Evolutionary conservation across 108 stramenopile genomes (phyloP), one percentile per base, ranked within the genome.

Genomic region (Nitzschia putrida): DNA sequence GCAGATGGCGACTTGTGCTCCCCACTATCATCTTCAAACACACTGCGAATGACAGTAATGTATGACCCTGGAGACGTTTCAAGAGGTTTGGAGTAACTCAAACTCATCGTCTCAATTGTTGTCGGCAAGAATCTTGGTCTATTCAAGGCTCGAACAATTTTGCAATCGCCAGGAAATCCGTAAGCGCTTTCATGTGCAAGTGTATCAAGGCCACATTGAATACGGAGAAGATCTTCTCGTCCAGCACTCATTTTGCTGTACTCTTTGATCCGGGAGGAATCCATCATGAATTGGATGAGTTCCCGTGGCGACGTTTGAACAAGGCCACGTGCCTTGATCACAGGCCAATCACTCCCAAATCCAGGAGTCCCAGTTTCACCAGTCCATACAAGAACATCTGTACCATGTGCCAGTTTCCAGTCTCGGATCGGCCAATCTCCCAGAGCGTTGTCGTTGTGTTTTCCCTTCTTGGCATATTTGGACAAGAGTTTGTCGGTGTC

Each of bases 211-310:
- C 73, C 71, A n/a, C 73, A 45, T 53, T 79, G 76, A 20, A 84
- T 66, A 0, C 72, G n/a, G 52, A 61, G 13, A 55, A 85, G 20
- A 64, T 89, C 88, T 21, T 80, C 76, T 40, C 88, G 76, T 8
- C 88, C 88, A 20, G 76, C 63, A 44, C 73, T 72, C 80, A 83
- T 78, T 64, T 86, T 85, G 68, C 87, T 89, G 75, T 89, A 89
- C 42, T 73, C 61, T 41, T 57, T 71, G 21, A 84, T 77, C 60
- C 55, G 63, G 14, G 64, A 58, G 38, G 82, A 85, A 66, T 89
- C 88, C 52, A 66, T 41, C 76, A 89, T 53, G 24, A 83, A 76
- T 25, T 86, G 75, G 3, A 85, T 54, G 12, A 89, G 61, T 6
- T 64, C 51, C 22, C 53, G 11, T 7, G 88, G 81, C 0, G 82